Conservation (phyloP, 495 filamentous ascomycete species). For the Xylaria palmicola region DNA sequence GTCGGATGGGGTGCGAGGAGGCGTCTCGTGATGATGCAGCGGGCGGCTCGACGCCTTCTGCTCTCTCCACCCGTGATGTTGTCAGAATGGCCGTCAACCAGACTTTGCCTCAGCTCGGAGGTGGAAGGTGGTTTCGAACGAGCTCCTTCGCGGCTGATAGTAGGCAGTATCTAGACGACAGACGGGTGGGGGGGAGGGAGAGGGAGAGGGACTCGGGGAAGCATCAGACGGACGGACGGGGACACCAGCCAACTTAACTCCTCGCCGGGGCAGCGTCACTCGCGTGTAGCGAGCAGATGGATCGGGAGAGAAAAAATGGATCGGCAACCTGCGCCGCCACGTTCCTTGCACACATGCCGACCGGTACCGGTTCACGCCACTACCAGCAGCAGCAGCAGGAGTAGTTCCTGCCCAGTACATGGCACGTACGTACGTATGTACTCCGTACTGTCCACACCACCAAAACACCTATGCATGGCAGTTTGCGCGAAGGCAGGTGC, state of each 20-base stretch:
- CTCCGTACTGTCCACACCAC: constrained; percentile 9
- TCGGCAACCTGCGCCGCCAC: constrained; percentile 1
- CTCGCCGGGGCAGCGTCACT: not conserved
- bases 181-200: not conserved
- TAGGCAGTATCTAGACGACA: not conserved
- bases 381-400: not conserved
- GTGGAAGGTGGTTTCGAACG: not conserved
- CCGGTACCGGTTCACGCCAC: constrained; percentile 1
- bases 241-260: not conserved
- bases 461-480: not conserved
- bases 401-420: no score
- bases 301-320: not conserved
- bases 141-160: no score
- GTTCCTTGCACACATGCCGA: not conserved
- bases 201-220: not conserved
- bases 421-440: no score
- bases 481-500: no score
- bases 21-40: not conserved
- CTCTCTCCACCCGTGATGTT: not conserved
- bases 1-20: not conserved
- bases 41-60: not conserved
- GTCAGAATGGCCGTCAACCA: not conserved
- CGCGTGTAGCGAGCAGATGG: not conserved
- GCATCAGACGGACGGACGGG: not conserved
- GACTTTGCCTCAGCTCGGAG: not conserved